Evolutionary conservation across 352 stramenopile genomes (phyloP), one percentile per base, ranked within the genome.

Genomic region (Globisporangium paddicum): DNA sequence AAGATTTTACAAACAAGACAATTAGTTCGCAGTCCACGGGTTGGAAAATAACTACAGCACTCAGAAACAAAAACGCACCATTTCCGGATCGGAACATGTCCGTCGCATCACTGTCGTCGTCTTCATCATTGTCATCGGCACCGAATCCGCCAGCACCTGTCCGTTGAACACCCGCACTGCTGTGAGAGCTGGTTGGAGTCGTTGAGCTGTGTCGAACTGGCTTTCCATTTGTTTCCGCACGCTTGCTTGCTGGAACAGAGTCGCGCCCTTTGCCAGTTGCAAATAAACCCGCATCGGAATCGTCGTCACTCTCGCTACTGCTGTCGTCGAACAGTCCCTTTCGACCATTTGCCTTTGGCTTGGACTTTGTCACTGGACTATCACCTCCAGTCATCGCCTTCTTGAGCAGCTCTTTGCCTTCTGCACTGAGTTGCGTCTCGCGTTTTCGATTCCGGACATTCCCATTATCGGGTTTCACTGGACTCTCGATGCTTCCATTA

Each of bases 291-390:
- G 52, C 63, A 26, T 86, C 74, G 0, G 67, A 79, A 47, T 80
- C 73, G 30, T 80, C 73, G 30, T 82, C 73, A 21, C 57, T 64
- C 19, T 68, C 62, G 37, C 74, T 85, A 67, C 70, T 85, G 51
- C 82, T 95, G 35, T 90, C 84, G 61, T 95, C 85, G 66, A 95
- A 95, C 1, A 95, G 62, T 5, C 82, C 82, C 47, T 75, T 88
- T 2, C 82, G 75, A 48, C 77, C 75, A 7, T 73, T 44, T 52
- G 63, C 66, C 14, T 59, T 14, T 14, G 73, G 72, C 21, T 69
- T 77, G n/a, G 54, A 50, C 19, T 48, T 63, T 38, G 38, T 58
- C 52, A 35, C 46, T 19, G 56, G 34, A 11, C 26, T 41, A 16
- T 67, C 63, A 45, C 71, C 69, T n/a, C 51, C 50, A 16, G 58